Percentiles rank a stretch among this genome's conserved stretches.
phyloP scores from a whole-genome alignment of 768 basidiomycete genomes.

The Lentinula guzmanii region DNA sequence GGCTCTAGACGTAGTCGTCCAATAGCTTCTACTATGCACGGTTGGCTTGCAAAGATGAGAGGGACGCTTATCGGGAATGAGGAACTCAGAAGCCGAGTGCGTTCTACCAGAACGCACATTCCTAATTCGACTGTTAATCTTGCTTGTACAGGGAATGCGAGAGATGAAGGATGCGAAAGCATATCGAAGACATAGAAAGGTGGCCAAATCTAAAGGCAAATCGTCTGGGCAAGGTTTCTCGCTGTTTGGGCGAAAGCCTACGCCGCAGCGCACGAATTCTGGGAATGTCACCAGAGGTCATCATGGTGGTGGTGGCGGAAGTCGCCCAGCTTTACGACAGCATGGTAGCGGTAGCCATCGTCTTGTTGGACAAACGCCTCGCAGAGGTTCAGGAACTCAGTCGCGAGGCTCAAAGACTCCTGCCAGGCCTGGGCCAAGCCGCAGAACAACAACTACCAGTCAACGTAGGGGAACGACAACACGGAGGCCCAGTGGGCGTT shows the following conservation, averaged over 20 bases:
- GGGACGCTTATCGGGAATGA: slow-evolving; percentile 67
- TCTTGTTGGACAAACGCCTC: slow-evolving; percentile 12
- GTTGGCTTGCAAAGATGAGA: slow-evolving; percentile 76
- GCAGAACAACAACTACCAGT: not conserved
- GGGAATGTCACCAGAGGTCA: not conserved
- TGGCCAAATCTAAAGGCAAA: not conserved
- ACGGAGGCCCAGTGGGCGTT: slow-evolving; percentile 1
- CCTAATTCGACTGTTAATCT: slow-evolving; percentile 5
- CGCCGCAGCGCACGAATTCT: not conserved
- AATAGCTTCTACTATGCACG: slow-evolving; percentile 57
- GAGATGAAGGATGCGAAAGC: slow-evolving; percentile 59
- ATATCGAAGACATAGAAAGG: slow-evolving; percentile 5
- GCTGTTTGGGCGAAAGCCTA: slow-evolving; percentile 12
- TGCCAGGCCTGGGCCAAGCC: not conserved
- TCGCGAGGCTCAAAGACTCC: not conserved
- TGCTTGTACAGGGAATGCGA: slow-evolving; percentile 45
- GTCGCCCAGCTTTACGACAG: slow-evolving; percentile 7
- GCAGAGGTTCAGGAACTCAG: slow-evolving; percentile 6
- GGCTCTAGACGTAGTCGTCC: slow-evolving; percentile 38
- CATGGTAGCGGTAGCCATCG: slow-evolving; percentile 13
- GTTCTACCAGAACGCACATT: slow-evolving; percentile 1
- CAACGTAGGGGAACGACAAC: not conserved
- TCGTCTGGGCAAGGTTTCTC: slow-evolving; percentile 2
- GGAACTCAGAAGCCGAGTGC: slow-evolving; percentile 42
- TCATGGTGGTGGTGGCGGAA: not conserved